Evolutionary conservation across 1,284 basidiomycete species (phyloP).

Genomic region (Anthracocystis panici-leucophaei): DNA sequence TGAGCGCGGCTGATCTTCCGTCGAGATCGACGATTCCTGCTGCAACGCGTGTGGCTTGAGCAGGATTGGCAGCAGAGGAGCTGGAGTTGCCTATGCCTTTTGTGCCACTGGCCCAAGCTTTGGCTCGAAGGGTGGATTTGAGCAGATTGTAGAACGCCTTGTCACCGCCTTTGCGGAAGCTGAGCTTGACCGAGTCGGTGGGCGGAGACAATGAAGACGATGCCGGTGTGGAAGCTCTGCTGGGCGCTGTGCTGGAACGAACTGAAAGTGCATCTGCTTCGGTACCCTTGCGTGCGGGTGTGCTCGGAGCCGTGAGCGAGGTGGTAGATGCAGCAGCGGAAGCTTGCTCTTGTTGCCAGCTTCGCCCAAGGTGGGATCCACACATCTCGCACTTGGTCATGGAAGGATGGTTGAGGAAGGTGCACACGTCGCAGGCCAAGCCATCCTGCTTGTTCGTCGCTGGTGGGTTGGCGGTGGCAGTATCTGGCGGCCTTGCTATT

Average conservation of each 20-base stretch:
- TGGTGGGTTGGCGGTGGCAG: not conserved
- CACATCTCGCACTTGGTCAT: slow-evolving; percentile 88
- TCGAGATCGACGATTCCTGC: slow-evolving; percentile 50
- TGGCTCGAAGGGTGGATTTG: slow-evolving; percentile 80
- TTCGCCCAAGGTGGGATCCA: slow-evolving; percentile 75
- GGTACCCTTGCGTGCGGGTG: slow-evolving; percentile 30
- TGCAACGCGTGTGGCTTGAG: slow-evolving; percentile 28
- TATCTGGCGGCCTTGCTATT: slow-evolving; percentile 10
- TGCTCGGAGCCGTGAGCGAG: slow-evolving; percentile 29
- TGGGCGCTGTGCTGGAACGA: slow-evolving; percentile 36
- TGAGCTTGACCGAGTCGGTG: slow-evolving; percentile 73
- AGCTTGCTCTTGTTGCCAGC: slow-evolving; percentile 33
- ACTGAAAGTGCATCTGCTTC: slow-evolving; percentile 39
- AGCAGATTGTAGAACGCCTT: slow-evolving; percentile 84
- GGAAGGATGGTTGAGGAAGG: slow-evolving; percentile 88
- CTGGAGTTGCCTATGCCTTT: slow-evolving; percentile 2
- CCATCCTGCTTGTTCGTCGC: slow-evolving; percentile 12
- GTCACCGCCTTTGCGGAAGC: slow-evolving; percentile 91
- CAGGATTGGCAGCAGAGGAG: not conserved
- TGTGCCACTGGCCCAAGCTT: slow-evolving; percentile 76
- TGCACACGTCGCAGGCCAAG: slow-evolving; percentile 81
- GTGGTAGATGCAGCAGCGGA: slow-evolving; percentile 38
- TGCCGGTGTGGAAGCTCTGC: slow-evolving; percentile 73
- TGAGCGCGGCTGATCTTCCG: slow-evolving; percentile 42
- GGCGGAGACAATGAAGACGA: slow-evolving; percentile 74